Base-by-base conservation (phyloP, 441 rosid species). In the Gossypium davidsonii region DNA sequence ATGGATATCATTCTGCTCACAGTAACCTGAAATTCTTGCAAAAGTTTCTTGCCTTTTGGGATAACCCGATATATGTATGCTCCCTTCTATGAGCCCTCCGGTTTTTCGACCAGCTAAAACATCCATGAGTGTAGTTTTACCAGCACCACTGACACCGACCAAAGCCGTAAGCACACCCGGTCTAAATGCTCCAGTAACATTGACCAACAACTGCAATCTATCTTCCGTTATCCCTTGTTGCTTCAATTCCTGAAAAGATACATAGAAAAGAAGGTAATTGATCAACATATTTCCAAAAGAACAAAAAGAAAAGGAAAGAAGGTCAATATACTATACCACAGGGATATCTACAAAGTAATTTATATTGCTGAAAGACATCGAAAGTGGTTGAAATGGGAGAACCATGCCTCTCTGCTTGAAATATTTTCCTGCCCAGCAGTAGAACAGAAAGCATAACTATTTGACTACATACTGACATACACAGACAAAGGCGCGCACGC, bases 81-180 rank as follows among this genome's bases (percentile, higher is more conserved):
- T 81, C 71, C 97, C 98, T 85, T 92, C 97, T 20, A 91, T 88
- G 59, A 83, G 26, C 74, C 98, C 97, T 60, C 98, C 98, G 39
- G 97, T 94, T 86, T 94, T 94, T 76, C 98, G 85, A 64, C 98
- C 98, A 31, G 98, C 93, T 85, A 94, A 84, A 79, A 92, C 98
- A 85, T 92, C 98, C 98, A 94, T 94, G 73, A 94, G 98, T 31
- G 98, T 94, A 57, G 98, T 94, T 79, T 94, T 94, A 53, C 98
- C 98, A 1, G 97, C 98, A 74, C 98, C 97, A 77, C 98, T 94
- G 34, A 94, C 93, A 79, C 98, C 98, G 46, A 94, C 97, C 72
- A 94, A 76, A 58, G 98, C 98, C 48, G 98, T 94, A 53, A 94
- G 97, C 49, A 94, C 91, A 34, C 94, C 86, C 5, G 98, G 98